Base-by-base conservation (phyloP, 2,329 filamentous ascomycete species). In the Amauroascus niger region DNA sequence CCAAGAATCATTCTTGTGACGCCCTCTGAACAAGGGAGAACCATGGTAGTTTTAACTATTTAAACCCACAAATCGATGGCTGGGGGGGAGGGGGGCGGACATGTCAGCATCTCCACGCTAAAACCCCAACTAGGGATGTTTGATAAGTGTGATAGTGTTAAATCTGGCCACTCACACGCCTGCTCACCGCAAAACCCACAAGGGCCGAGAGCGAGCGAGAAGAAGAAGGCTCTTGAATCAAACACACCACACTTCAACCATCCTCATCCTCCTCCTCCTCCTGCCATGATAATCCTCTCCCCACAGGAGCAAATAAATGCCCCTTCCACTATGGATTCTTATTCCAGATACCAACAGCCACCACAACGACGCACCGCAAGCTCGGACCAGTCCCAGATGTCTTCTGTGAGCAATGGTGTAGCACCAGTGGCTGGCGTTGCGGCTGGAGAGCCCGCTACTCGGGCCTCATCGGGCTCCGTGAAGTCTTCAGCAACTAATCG, bases 401-500 rank as follows among this genome's bases (percentile, higher is more conserved):
- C 80, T 52, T 76, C 80, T 54, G 73, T 9, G 20, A 46, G 28
- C 18, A 52, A 39, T 39, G 30, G 18, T 20, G 7, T 13, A 39
- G 43, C 22, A 3, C 2, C 20, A 26, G 45, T 45, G 79, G 47
- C 83, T 81, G 64, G 35, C 41, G 44, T 37, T 33, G 37, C 33
- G 37, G 54, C 32, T 52, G 59, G 54, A 41, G 52, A 53, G 71
- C 75, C 61, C 73, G 44, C 80, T 59, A 82, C 80, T 55, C 81
- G 85, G 56, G 76, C 78, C 28, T 86, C 84, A 7, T 82, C 80
- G 44, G 78, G 81, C 30, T 89, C 86, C 5, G 76, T 72, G 55
- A 81, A 83, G 65, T 82, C 84, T 7, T 73, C 76, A 52, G 18
- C 51, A 28, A 20, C 20, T 3, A 46, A n/a, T n/a, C n/a, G 51